Base-by-base conservation (phyloP, 345 rosid genomes). In the Dipteronia dyeriana region DNA sequence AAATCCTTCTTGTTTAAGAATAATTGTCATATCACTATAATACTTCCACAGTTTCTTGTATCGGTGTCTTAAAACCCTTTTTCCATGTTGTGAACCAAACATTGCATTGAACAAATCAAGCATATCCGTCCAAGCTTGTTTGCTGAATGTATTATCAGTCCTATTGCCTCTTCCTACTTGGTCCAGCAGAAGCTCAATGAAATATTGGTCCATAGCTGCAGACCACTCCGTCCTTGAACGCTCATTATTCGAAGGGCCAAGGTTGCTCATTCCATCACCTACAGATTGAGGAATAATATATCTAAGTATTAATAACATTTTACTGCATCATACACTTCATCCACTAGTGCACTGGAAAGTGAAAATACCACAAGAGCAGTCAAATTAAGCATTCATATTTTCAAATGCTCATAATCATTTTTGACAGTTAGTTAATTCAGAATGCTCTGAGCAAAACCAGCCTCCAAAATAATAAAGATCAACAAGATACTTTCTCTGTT, bases 91-190 rank as follows among this genome's bases (percentile, higher is more conserved):
- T 82, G 86, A 79, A 70, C 90, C 86, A 73, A 88, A 91, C 76
- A 83, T 91, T 79, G 84, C 86, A 85, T 88, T 92, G 85, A 94
- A 94, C 64, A 86, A 78, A 49, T 80, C 82, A 57, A 94, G 89
- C 95, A 94, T 94, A 59, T 92, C 94, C 3, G 83, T 84, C 98
- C 97, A 92, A 34, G 96, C 95, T 82, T 92, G 96, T 75, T 92
- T 94, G 78, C 71, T 89, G 71, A 92, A 94, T 66, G 89, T 78
- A 72, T 82, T 85, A 70, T 81, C 85, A 49, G 68, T 79, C 86
- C 82, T 92, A 68, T 90, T 92, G 79, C 98, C 93, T 85, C 86
- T 88, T 66, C 88, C 89, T 9, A 91, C 85, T 77, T 92, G 93
- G 80, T 90, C 97, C 79, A 94, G 80, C 92, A 94, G 81, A 76